These are phyloP conservation scores for Alternaria alternata DNA, from an alignment of 2,329 filamentous ascomycete species.

Conservation along the genomic window DNA sequence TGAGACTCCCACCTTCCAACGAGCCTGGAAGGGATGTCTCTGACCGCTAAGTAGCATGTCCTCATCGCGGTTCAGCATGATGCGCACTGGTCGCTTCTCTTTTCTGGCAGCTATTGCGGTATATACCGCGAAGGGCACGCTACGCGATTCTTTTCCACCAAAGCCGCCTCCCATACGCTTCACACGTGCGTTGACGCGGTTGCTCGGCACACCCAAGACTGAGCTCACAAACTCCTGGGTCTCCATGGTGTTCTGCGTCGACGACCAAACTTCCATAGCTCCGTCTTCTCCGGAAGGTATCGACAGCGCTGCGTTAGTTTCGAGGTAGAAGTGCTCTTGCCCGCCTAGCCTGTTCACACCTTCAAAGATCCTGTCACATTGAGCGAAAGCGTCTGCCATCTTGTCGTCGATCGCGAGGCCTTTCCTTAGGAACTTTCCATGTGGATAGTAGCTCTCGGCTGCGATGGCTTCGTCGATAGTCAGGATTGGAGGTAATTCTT, in stretches of 20 bases:
- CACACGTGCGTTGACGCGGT: constrained; percentile 87
- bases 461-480: constrained; percentile 96
- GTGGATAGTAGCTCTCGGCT: constrained; percentile 82
- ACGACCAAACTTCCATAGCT: constrained; percentile 82
- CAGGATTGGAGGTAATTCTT: constrained; percentile 84
- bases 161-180: constrained; percentile 94
- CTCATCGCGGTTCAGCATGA: constrained; percentile 95
- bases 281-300: constrained; percentile 91
- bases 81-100: constrained; percentile 79
- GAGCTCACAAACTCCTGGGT: constrained; percentile 74
- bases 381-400: constrained; percentile 74
- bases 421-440: constrained; percentile 79
- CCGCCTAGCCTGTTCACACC: constrained; percentile 87
- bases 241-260: constrained; percentile 52
- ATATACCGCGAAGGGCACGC: constrained; percentile 81
- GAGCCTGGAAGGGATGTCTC: constrained; percentile 85
- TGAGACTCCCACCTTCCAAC: constrained; percentile 91
- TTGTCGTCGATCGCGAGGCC: constrained; percentile 64
- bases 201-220: constrained; percentile 81
- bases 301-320: constrained; percentile 84
- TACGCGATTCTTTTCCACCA: constrained; percentile 90
- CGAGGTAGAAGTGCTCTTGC: constrained; percentile 96
- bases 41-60: constrained; percentile 93
- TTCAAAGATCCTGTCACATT: constrained; percentile 82
- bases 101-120: constrained; percentile 87